Evolutionary conservation across 2,329 filamentous ascomycete species (phyloP).

Genomic region (Akanthomyces lecanii): DNA sequence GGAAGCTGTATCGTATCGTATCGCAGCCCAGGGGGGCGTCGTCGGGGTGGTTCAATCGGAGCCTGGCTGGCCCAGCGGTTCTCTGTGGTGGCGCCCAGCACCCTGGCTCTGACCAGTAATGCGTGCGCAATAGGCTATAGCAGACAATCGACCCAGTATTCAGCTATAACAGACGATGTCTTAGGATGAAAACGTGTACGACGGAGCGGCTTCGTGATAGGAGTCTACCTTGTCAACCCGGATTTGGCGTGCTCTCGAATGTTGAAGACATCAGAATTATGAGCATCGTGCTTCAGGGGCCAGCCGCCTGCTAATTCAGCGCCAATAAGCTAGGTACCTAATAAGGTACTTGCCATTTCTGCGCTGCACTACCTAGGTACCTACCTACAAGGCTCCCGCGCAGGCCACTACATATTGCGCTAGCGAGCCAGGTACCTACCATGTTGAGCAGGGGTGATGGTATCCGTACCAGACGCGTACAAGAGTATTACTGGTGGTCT

Average conservation of each 20-base stretch:
- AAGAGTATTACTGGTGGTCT: too few species aligned
- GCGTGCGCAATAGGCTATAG: background rate
- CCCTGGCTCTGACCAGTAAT: constrained; percentile 5
- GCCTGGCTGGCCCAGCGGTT: background rate
- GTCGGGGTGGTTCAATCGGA: constrained; percentile 8
- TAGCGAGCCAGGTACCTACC: too few species aligned
- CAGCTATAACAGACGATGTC: background rate
- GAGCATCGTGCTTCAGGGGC: too few species aligned
- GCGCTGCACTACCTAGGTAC: too few species aligned
- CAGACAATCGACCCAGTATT: background rate
- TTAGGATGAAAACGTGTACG: background rate
- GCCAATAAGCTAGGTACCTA: too few species aligned
- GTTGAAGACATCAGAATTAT: too few species aligned
- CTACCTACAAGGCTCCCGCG: too few species aligned
- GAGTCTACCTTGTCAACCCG: background rate
- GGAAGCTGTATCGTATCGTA: background rate
- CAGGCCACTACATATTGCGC: too few species aligned
- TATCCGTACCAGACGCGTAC: too few species aligned
- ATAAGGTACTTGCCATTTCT: too few species aligned
- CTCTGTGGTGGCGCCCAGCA: constrained; percentile 1
- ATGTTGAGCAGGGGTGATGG: too few species aligned
- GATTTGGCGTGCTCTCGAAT: background rate
- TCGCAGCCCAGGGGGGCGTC: background rate
- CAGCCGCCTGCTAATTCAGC: too few species aligned
- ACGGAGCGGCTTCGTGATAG: background rate